Evolutionary conservation across 768 basidiomycete species (phyloP).

Genomic region (Kwoniella sp.): DNA sequence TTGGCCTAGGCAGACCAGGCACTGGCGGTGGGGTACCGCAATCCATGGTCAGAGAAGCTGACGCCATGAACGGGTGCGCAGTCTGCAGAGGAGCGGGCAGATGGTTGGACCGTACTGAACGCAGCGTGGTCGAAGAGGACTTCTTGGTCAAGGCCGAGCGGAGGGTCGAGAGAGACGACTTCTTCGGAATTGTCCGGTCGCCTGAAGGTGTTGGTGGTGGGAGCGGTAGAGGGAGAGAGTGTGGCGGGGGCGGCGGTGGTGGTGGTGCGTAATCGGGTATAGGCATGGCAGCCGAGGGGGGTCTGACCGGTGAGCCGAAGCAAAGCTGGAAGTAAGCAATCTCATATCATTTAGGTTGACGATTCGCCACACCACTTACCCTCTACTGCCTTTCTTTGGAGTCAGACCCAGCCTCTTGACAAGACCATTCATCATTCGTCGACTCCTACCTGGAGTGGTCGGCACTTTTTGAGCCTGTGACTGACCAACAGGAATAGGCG

Average conservation of each 20-base stretch:
- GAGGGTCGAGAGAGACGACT: conserved; percentile 41
- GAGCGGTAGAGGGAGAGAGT: conserved; percentile 6
- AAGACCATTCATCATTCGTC: conserved; percentile 38
- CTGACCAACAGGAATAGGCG: conserved; percentile 5
- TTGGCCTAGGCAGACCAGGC: conserved; percentile 5
- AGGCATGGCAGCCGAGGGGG: conserved; percentile 8
- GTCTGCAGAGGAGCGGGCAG: background rate
- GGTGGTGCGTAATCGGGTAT: conserved; percentile 2
- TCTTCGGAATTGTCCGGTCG: conserved; percentile 20
- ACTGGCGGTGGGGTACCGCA: conserved; percentile 27
- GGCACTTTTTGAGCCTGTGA: conserved; percentile 12
- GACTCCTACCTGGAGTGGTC: conserved; percentile 33
- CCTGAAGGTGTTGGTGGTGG: conserved; percentile 14
- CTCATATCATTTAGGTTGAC: too few relatives aligned
- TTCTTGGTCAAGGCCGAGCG: conserved; percentile 41
- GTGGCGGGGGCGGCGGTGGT: conserved; percentile 14
- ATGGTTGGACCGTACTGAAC: conserved; percentile 27
- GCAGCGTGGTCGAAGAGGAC: conserved; percentile 40
- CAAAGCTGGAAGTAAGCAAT: background rate
- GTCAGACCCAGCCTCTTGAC: conserved; percentile 42
- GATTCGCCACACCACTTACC: background rate
- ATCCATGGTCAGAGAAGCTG: conserved; percentile 13
- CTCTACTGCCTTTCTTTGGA: conserved; percentile 34
- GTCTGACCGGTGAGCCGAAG: background rate
- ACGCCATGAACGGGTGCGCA: conserved; percentile 19